These are phyloP conservation scores for Pleurotus ostreatus DNA, from an alignment of 768 basidiomycete species.

Conservation along the genomic window DNA sequence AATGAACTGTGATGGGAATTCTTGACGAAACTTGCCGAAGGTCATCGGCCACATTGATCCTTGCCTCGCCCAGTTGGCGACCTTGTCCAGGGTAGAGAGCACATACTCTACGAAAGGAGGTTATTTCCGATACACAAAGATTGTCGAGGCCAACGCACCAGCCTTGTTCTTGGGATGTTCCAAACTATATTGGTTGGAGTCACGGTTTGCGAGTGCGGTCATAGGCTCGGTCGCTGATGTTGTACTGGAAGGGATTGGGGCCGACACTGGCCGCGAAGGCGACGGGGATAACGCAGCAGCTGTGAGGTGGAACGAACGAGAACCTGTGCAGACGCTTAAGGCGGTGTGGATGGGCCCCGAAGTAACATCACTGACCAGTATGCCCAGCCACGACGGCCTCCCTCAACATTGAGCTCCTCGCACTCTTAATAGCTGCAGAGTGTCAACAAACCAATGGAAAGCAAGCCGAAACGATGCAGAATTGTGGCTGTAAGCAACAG, in stretches of 20 bases:
- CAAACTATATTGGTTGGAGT: slow-evolving; percentile 81
- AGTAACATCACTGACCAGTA: not conserved
- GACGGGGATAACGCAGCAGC: not conserved
- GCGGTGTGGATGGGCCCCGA: not conserved
- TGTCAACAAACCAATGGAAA: not conserved
- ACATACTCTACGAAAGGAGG: slow-evolving; percentile 75
- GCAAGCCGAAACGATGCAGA: not conserved
- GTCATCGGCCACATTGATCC: slow-evolving; percentile 99
- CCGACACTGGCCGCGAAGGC: not conserved
- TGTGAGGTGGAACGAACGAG: not conserved
- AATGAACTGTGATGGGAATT: slow-evolving; percentile 2
- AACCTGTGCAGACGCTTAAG: not conserved
- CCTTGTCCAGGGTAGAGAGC: slow-evolving; percentile 91
- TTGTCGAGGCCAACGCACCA: slow-evolving; percentile 43
- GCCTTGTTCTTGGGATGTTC: slow-evolving; percentile 89
- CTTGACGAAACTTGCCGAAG: slow-evolving; percentile 49
- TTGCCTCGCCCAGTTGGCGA: slow-evolving; percentile 96
- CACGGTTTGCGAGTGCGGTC: slow-evolving; percentile 69
- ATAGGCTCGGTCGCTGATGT: slow-evolving; percentile 51
- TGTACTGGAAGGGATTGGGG: slow-evolving; percentile 30
- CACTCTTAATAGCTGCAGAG: not conserved
- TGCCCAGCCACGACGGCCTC: not conserved
- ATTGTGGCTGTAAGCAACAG: not conserved
- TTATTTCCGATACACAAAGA: not conserved
- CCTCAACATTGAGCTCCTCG: not conserved